Evolutionary conservation across 1,139 yeast genomes (phyloP), one percentile per base, ranked within the genome.

Genomic region (Taphrina deformans): DNA sequence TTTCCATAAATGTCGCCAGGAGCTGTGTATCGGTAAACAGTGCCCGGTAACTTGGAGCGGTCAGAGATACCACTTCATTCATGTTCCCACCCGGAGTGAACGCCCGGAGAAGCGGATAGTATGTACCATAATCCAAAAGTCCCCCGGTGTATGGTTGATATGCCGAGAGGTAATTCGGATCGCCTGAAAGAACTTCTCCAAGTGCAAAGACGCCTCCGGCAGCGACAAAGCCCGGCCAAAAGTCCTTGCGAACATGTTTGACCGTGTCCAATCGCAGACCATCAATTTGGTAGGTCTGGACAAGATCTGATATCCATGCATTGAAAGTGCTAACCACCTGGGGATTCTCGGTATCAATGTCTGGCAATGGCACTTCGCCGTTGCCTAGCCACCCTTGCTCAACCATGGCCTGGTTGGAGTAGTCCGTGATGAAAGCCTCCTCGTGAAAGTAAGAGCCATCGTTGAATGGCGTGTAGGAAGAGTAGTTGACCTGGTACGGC

Each of bases 201-300:
- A 66, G 46, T 12, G 48, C 55, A 33, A 50, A 67, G 46, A 58
- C 67, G 16, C 67, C 64, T 14, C 61, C 33, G 7, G 65, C 41
- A 21, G 40, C 7, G 18, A 62, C 65, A 26, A 66, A 64, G 4
- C 59, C 65, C 5, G 65, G 65, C 56, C 65, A 66, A 18, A 66
- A 63, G 26, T 45, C 46, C 16, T 44, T 50, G 14, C 61, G 65
- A 38, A 67, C 66, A 45, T 56, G 65, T 48, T 66, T 66, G 40
- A 62, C 68, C 3, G 69, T 58, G 35, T 67, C 69, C 2, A 67
- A 41, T 18, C 69, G 65, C 44, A 67, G 29, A 2, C 69, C 69
- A 41, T 67, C 69, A 12, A 66, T 51, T 18, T 33, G 33, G 14
- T 45, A 66, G 14, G 45, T 60, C 23, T 50, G 40, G 9, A 63